Percentiles rank a stretch among this genome's conserved stretches.
Conservation (phyloP, 768 basidiomycete species). For the Fistulinella prunicolor region DNA sequence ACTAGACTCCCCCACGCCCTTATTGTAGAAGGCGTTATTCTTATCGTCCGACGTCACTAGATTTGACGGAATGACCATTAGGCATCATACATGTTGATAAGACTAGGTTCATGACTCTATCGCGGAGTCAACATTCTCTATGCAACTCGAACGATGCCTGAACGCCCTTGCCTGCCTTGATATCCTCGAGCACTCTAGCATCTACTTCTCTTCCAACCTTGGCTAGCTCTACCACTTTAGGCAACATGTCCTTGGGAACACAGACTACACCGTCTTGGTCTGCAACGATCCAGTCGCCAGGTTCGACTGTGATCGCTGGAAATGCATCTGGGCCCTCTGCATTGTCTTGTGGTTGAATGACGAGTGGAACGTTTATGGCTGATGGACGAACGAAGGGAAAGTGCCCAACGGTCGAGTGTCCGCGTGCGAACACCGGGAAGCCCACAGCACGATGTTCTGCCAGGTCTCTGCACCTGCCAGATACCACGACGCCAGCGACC, state of each 20-base stretch:
- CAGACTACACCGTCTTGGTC: constrained; percentile 90
- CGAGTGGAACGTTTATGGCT: constrained; percentile 64
- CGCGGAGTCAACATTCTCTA: no score
- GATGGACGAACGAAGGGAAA: constrained; percentile 80
- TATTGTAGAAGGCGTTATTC: no score
- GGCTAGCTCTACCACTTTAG: constrained; percentile 58
- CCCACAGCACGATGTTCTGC: constrained; percentile 64
- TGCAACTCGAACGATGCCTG: constrained; percentile 76
- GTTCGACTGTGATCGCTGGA: constrained; percentile 56
- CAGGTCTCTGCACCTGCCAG: constrained; percentile 82
- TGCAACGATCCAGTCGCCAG: constrained; percentile 82
- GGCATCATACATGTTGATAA: no score
- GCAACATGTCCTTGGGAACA: constrained; percentile 54
- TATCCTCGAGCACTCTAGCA: constrained; percentile 67
- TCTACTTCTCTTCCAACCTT: constrained; percentile 60
- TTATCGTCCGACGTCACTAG: no score
- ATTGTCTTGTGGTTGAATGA: constrained; percentile 36
- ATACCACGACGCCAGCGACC: constrained; percentile 74
- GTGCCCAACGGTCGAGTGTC: constrained; percentile 83
- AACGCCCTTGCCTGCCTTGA: constrained; percentile 70
- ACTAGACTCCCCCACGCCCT: no score
- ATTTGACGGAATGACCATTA: no score
- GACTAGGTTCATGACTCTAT: no score
- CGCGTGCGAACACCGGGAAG: constrained; percentile 82
- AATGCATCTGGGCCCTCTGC: constrained; percentile 40